Evolutionary conservation across 768 basidiomycete species (phyloP), one percentile per base, ranked within the genome.

Genomic region (Dioszegia aurantiaca): DNA sequence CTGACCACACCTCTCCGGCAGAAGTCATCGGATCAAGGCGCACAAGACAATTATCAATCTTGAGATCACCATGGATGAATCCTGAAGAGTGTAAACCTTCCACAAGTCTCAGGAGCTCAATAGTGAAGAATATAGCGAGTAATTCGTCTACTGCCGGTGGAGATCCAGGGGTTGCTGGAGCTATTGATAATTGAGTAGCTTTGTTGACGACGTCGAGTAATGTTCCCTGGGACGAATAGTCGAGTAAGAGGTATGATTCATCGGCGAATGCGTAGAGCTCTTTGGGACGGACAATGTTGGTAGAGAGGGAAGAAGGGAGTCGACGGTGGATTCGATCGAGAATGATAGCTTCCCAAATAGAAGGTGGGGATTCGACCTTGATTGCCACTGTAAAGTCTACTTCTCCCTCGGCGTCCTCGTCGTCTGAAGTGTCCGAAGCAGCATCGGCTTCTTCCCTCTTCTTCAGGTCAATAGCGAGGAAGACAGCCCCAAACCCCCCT

Each of bases 21-120:
- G 85, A 86, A 1, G 61, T 56, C 4, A 61, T 28, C 62, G 90
- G 87, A 4, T 72, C 70, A 43, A 99, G 82, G 4, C 95, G 85
- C 9, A 98, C 80, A n/a, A 99, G 82, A 74, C 93, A 95, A 78
- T 99, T 99, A 79, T 99, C 95, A 75, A 98, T 95, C 80, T 99
- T 99, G 62, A 99, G 82, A 78, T 99, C 95, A 30, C 95, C 94
- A 69, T 99, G 95, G 65, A 99, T 89, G 79, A 98, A 89, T 11
- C 90, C 89, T 0, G 82, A 79, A 16, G 71, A 56, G 74, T 98
- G 95, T 74, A 97, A 83, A 17, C 82, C 85, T 70, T 93, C 91
- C 41, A 97, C 77, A 10, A 88, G 78, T 26, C 86, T 86, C 37
- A 97, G 77, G 5, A 98, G 83, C 76, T 98, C 95, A 69, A 94